A percentile compares a stretch with the other conserved stretches of the same genome.
phyloP scores from a whole-genome alignment of 345 rosid genomes.

The Eucalyptus polyanthemos region DNA sequence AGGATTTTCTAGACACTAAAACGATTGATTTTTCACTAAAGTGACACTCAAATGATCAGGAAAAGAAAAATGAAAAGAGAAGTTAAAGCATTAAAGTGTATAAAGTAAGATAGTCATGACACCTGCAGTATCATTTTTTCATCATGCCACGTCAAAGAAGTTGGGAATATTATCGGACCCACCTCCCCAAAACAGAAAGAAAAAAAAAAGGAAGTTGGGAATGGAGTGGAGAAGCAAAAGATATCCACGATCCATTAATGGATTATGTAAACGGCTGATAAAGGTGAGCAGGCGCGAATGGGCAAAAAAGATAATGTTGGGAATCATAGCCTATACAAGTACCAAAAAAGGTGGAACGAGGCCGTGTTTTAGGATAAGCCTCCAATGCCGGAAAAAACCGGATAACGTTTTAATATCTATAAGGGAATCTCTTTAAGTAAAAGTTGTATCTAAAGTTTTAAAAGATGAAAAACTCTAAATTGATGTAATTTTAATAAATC shows the following conservation, averaged over 20 bases:
- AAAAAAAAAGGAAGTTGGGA: neutral
- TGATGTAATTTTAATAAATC: too few relatives aligned
- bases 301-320: neutral
- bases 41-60: neutral
- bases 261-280: neutral
- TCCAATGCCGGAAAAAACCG: neutral
- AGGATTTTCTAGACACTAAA: neutral
- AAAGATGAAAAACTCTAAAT: too few relatives aligned
- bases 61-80: neutral
- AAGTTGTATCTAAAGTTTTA: neutral
- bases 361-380: neutral
- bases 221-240: neutral
- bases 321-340: neutral
- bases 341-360: neutral
- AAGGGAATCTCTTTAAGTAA: neutral
- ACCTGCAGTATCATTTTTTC: neutral
- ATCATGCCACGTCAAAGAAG: neutral
- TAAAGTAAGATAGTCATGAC: neutral
- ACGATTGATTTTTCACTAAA: neutral
- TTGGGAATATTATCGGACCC: neutral
- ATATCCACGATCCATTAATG: neutral
- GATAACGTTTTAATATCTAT: neutral
- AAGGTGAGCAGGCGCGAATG: neutral
- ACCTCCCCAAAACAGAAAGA: too few relatives aligned
- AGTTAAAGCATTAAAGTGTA: neutral